Evolutionary conservation across 2,329 filamentous ascomycete genomes (phyloP).

Genomic region (Grosmannia penicillata): DNA sequence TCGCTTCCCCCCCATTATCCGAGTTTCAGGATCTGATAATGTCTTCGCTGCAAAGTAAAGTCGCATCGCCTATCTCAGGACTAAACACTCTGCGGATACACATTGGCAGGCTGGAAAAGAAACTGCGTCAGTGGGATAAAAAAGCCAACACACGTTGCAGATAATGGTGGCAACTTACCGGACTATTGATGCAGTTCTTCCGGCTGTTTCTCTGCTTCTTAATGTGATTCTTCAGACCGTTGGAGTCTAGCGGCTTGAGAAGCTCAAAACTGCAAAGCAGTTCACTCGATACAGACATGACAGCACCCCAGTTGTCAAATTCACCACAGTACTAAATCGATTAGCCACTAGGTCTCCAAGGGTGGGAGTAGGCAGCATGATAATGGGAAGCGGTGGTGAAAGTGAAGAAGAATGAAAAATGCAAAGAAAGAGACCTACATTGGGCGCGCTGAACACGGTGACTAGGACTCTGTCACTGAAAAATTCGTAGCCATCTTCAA

Average conservation of each 20-base stretch:
- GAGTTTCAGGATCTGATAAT: background rate
- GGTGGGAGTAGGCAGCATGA: constrained; percentile 2
- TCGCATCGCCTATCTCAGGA: background rate
- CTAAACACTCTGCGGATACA: constrained; percentile 41
- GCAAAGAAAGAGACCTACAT: constrained; percentile 46
- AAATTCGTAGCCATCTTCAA: constrained; percentile 98
- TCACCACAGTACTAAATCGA: constrained; percentile 99
- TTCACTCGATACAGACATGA: constrained; percentile 94
- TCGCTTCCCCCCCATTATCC: background rate
- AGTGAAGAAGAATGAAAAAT: background rate
- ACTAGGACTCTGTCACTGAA: constrained; percentile 91
- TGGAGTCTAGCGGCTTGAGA: constrained; percentile 89
- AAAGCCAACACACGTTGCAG: background rate
- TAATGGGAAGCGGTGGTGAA: background rate
- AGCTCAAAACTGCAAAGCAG: constrained; percentile 94
- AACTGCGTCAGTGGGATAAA: background rate
- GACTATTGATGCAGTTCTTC: constrained; percentile 90
- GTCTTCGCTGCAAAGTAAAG: background rate
- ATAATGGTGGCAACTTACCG: constrained; percentile 47
- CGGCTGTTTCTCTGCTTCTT: constrained; percentile 95
- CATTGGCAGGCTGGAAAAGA: constrained; percentile 32
- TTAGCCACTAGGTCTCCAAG: too few species aligned
- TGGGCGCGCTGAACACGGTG: constrained; percentile 94
- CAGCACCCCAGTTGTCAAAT: constrained; percentile 97
- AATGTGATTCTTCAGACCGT: constrained; percentile 93